Base-by-base conservation (phyloP, 495 filamentous ascomycete species). In the Thermothielavioides terrestris region DNA sequence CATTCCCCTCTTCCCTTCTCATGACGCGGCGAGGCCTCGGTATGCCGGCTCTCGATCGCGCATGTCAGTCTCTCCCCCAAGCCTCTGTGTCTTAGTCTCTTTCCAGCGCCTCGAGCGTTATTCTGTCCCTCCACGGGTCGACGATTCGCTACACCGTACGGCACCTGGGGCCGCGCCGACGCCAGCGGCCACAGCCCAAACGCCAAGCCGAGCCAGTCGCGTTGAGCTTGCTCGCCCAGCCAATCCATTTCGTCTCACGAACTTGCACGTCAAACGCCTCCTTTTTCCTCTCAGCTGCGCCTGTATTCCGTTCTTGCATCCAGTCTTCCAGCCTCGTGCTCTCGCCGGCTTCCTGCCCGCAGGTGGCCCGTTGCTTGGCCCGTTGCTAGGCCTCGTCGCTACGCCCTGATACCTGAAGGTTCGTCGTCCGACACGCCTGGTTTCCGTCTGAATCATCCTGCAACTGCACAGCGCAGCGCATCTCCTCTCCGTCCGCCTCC, bases 181-280 rank as follows among this genome's bases (percentile, higher is more conserved):
- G 11, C 23, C 34, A 15, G 8, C n/a, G 31, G 4, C 6, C 47
- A 41, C 18, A 34, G 21, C 15, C 23, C 51, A 40, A 49, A 53
- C 52, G 53, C 49, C 49, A 49, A 52, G 49, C 22, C n/a, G 40
- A 45, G 35, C 46, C 31, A 12, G 14, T 42, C 39, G 34, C 20
- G 23, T 46, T 26, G 25, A 40, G 34, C 35, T 45, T 34, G 37
- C 46, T 12, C 38, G 28, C 52, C 42, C 40, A 56, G 50, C 53
- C 55, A 59, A 59, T 56, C 54, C 52, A 60, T 62, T 58, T 40
- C 54, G 51, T 57, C 52, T 57, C 56, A 46, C 50, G 23, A 32
- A 35, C 32, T 42, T 14, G 39, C 47, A 45, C 37, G 53, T 56
- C 56, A 64, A 56, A 64, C 59, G 44, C 56, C 37, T 41, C 50